A percentile compares a stretch with the other conserved stretches of the same genome.
phyloP scores from a whole-genome alignment of 2,329 filamentous ascomycete genomes.

The Aureobasidium sp. region DNA sequence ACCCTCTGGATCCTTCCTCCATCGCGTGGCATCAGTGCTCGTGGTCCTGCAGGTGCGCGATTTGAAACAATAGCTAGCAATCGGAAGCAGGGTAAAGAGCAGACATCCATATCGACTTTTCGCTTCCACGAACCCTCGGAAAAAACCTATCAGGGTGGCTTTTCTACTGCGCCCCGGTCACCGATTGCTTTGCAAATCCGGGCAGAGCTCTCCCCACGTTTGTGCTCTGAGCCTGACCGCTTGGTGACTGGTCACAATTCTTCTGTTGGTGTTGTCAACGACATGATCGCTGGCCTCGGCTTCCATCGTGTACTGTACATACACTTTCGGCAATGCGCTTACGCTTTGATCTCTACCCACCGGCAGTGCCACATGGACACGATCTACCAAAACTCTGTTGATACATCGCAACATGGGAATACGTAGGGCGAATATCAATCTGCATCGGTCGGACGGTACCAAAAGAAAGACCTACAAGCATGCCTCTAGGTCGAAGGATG shows the following conservation, averaged over 20 bases:
- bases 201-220: neutral
- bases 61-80: neutral
- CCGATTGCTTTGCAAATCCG: neutral
- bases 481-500: neutral
- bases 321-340: constrained; percentile 10
- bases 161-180: neutral
- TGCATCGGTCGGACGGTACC: neutral
- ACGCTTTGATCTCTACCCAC: constrained; percentile 4
- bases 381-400: constrained; percentile 5
- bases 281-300: neutral
- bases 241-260: constrained; percentile 5
- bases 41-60: neutral
- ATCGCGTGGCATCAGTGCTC: neutral
- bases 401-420: neutral
- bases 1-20: neutral
- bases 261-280: constrained; percentile 4
- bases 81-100: neutral
- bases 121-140: neutral
- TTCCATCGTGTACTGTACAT: neutral
- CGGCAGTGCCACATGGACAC: constrained; percentile 4
- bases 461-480: neutral
- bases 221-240: neutral
- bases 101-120: neutral
- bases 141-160: neutral
- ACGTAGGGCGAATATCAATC: neutral